These are phyloP conservation scores for Synchytrium microbalum DNA, from an alignment of 371 early-diverging fungal species.

Conservation along the genomic window DNA sequence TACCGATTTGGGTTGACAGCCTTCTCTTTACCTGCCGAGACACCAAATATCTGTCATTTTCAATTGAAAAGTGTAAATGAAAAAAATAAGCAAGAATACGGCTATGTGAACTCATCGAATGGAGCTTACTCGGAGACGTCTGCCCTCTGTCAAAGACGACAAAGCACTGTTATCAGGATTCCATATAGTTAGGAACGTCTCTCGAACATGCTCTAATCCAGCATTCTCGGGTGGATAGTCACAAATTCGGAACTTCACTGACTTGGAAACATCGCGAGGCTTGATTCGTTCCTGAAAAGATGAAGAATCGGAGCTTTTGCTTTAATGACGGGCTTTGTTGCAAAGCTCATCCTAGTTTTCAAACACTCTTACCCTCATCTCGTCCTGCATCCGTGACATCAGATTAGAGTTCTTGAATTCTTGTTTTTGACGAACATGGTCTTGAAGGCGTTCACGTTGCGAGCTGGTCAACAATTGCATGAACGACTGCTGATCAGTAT, in stretches of 20 bases:
- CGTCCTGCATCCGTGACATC: slow-evolving; percentile 2
- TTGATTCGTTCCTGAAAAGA: slow-evolving; percentile 16
- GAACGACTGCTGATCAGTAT: not conserved
- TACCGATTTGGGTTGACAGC: slow-evolving; percentile 34
- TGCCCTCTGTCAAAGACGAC: slow-evolving; percentile 42
- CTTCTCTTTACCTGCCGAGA: slow-evolving; percentile 29
- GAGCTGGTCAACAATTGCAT: not conserved
- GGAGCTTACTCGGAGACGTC: slow-evolving; percentile 41
- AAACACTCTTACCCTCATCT: slow-evolving; percentile 12
- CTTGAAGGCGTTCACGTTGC: not conserved
- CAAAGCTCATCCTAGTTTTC: not conserved
- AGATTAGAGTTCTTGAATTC: not conserved
- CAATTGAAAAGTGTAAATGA: slow-evolving; percentile 15
- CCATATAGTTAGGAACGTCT: slow-evolving; percentile 48
- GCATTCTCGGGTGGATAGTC: slow-evolving; percentile 29
- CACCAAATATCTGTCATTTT: slow-evolving; percentile 20
- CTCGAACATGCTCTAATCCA: slow-evolving; percentile 9
- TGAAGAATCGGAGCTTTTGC: not conserved
- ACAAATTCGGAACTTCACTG: slow-evolving; percentile 43
- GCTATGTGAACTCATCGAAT: slow-evolving; percentile 11
- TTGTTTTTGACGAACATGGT: not conserved
- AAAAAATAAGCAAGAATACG: not conserved
- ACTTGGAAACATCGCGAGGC: slow-evolving; percentile 38
- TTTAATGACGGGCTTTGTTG: slow-evolving; percentile 8
- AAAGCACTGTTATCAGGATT: slow-evolving; percentile 27